Evolutionary conservation across 345 rosid species (phyloP), one percentile per base, ranked within the genome.

Genomic region (Eucalyptus guilfoylei): DNA sequence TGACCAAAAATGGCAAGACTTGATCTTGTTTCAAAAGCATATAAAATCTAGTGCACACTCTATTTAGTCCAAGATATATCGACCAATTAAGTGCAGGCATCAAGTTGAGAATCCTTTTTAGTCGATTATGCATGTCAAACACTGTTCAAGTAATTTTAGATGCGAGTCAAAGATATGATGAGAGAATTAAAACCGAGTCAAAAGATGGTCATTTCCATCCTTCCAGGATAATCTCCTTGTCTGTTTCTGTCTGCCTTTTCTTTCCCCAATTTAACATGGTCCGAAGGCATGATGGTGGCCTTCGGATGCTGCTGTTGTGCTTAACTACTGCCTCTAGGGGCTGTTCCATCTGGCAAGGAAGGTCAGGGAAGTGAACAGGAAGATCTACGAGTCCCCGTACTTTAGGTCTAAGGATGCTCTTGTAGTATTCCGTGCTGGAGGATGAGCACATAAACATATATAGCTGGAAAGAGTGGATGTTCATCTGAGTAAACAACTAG

Each of bases 321-420:
- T 98, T 32, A 98, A 96, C 91, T 98, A 97, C 88, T 98, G 99
- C 91, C 94, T 95, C 58, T 98, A 97, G 92, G 98, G 98, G 60
- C 92, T 96, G 90, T 98, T 98, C 92, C 99, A 98, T 91, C 98
- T 99, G 44, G 99, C 99, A 0, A 91, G 99, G 86, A 98, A 96
- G 92, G 99, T 98, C 87, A 93, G 98, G 88, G 98, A 98, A 91
- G 99, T 96, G 32, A 97, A 98, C 93, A 96, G 98, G 99, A 98
- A 97, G 95, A 97, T 96, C 14, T 97, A 96, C 89, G 97, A 96
- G 88, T 96, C 98, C 3, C 96, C 97, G 16, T 98, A 97, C 85
- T 96, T 97, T 32, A 99, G 99, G 87, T 54, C 97, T 15, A 98
- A 97, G 89, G 97, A 98, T 87, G 91, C 99, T 9, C 96, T 98